Conservation (phyloP, 306 rosid genomes). For the Dicorynia guianensis region DNA sequence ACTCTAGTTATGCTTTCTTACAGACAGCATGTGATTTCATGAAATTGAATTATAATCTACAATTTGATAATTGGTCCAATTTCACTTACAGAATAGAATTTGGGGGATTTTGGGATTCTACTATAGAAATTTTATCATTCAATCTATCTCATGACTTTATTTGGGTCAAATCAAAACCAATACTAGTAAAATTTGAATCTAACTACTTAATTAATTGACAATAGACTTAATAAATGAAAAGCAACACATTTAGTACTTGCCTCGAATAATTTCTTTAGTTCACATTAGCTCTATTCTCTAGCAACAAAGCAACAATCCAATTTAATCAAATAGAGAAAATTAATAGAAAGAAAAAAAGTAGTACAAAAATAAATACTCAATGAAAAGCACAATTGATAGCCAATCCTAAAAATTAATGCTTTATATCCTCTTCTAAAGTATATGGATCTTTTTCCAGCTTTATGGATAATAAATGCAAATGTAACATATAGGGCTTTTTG, state of each 20-base stretch:
- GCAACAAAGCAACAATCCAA: constrained; percentile 88
- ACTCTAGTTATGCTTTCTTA: constrained; percentile 7
- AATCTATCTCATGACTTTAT: constrained; percentile 15
- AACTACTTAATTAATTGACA: constrained; percentile 13
- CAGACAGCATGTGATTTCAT: constrained; percentile 19
- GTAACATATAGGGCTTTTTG: too few relatives aligned
- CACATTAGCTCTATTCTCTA: constrained; percentile 94
- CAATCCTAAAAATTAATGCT: too few relatives aligned
- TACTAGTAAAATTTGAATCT: constrained; percentile 24
- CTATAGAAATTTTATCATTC: constrained; percentile 9
- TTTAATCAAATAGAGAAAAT: constrained; percentile 1
- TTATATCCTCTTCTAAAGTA: too few relatives aligned
- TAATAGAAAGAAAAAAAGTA: not conserved
- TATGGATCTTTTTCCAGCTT: too few relatives aligned
- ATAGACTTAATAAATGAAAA: constrained; percentile 19
- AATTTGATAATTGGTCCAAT: constrained; percentile 3
- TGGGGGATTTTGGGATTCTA: not conserved
- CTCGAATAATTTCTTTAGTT: constrained; percentile 95
- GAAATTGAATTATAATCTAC: constrained; percentile 31
- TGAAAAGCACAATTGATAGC: too few relatives aligned
- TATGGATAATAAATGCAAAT: too few relatives aligned
- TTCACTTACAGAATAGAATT: constrained; percentile 19
- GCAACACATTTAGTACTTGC: constrained; percentile 65
- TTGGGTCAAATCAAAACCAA: constrained; percentile 37
- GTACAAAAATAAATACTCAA: constrained; percentile 4